Base-by-base conservation (phyloP, 2,329 filamentous ascomycete genomes). In the Fusarium setosum region DNA sequence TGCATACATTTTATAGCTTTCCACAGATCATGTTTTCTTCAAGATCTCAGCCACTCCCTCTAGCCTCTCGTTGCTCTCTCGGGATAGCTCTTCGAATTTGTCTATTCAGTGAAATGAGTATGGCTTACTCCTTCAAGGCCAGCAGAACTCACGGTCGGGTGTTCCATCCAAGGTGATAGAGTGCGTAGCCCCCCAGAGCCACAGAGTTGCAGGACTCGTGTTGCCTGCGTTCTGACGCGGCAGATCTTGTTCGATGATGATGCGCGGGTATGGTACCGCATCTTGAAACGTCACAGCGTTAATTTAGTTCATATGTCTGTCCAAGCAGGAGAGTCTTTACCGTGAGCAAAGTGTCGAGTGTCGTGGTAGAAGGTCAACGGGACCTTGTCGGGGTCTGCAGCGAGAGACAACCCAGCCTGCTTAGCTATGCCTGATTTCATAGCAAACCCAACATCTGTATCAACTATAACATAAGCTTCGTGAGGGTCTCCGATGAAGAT, bases 151-250 rank as follows among this genome's bases (percentile, higher is more conserved):
- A 64, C 62, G 7, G 18, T 68, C 58, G 10, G 52, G 6, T 21
- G 67, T 68, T 3, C 59, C 63, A 47, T 70, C 63, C 45, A 70
- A 59, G 10, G 63, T 65, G 21, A 68, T 56, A n/a, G 56, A 63
- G 38, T 65, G 34, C 7, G 65, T 63, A 15, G 63, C 67, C 1
- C 67, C 65, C 63, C 59, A 67, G 1, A 65, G 56, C 67, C 63
- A 70, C 5, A 70, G 63, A 3, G 59, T 70, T 11, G 65, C 60
- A 12, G 58, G 50, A 13, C 65, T 70, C 17, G 6, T 59, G 12
- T 55, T 49, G 17, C 11, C 38, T 1, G 10, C 20, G 13, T 49
- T 60, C 11, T 59, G 65, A 10, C 34, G 62, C 18, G 63, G 61
- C n/a, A 67, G 56, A 18, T 67, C 52, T 34, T 23, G 40, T 13